Conservation (phyloP, 2,329 filamentous ascomycete species). For the Trichoderma sp. region DNA sequence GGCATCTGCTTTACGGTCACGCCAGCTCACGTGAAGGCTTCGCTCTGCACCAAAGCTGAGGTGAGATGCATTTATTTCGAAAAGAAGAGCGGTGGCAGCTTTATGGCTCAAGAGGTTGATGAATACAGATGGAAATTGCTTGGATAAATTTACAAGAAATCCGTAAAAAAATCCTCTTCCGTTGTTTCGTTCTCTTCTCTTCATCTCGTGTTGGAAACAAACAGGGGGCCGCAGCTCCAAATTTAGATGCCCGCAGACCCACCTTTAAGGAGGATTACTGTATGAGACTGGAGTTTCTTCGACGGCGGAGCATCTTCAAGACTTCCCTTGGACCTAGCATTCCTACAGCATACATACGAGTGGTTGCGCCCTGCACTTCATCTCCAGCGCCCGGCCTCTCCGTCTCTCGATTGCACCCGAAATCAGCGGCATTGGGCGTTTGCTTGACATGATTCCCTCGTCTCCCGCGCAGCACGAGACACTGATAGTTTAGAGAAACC, state of each 20-base stretch:
- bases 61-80: not conserved
- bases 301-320: constrained; percentile 2
- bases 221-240: constrained; percentile 15
- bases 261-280: constrained; percentile 16
- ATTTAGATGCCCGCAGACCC: constrained; percentile 11
- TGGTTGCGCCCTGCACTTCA: not conserved
- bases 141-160: too few relatives aligned
- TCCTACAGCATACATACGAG: not conserved
- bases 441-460: constrained; percentile 5
- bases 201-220: not conserved
- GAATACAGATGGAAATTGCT: not conserved
- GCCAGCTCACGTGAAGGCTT: constrained; percentile 24
- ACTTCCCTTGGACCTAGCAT: not conserved
- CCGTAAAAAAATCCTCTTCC: not conserved
- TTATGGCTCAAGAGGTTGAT: not conserved
- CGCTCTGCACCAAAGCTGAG: not conserved
- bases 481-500: constrained; percentile 6
- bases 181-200: not conserved
- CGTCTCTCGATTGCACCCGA: not conserved
- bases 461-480: constrained; percentile 6
- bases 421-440: constrained; percentile 2
- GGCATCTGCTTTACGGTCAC: constrained; percentile 3
- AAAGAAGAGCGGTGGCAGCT: not conserved
- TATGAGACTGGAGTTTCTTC: not conserved
- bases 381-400: not conserved